Evolutionary conservation across 371 early-diverging fungal genomes (phyloP).

Genomic region (Sporodiniella umbellata): DNA sequence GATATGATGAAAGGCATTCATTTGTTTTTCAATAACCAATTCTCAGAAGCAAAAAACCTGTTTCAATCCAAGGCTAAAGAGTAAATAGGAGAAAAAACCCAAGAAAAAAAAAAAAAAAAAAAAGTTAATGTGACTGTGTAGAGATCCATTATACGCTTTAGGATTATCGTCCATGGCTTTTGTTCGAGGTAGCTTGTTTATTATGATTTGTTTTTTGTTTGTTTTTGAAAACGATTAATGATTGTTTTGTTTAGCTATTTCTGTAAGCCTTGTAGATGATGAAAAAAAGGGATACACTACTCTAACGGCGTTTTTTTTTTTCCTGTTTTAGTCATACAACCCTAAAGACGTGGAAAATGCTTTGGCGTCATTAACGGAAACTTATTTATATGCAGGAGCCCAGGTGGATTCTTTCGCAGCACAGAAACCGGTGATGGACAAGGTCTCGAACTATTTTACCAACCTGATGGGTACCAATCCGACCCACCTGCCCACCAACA

Average conservation of each 20-base stretch:
- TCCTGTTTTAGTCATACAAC: slow-evolving; percentile 41
- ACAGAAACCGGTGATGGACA: slow-evolving; percentile 44
- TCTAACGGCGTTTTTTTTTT: not conserved
- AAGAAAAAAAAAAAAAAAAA: too few relatives aligned
- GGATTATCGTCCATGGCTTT: slow-evolving; percentile 42
- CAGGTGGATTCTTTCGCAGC: slow-evolving; percentile 50
- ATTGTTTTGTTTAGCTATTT: slow-evolving; percentile 13
- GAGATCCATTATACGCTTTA: slow-evolving; percentile 41
- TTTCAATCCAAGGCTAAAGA: slow-evolving; percentile 29
- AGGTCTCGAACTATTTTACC: slow-evolving; percentile 36
- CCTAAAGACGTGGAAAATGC: slow-evolving; percentile 49
- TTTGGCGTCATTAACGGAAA: slow-evolving; percentile 37
- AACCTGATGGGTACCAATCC: slow-evolving; percentile 36
- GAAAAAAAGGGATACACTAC: not conserved
- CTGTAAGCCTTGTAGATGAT: slow-evolving; percentile 9
- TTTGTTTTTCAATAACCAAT: slow-evolving; percentile 55
- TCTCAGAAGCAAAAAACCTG: slow-evolving; percentile 40
- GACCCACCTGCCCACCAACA: slow-evolving; percentile 41
- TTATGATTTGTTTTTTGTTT: too few relatives aligned
- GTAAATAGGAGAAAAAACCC: too few relatives aligned
- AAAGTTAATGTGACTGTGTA: too few relatives aligned
- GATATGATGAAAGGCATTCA: slow-evolving; percentile 46
- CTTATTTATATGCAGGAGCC: slow-evolving; percentile 46
- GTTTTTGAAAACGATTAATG: not conserved
- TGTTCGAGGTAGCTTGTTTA: slow-evolving; percentile 30